Conservation (phyloP, 2,329 filamentous ascomycete species). For the Aureobasidium sp. region DNA sequence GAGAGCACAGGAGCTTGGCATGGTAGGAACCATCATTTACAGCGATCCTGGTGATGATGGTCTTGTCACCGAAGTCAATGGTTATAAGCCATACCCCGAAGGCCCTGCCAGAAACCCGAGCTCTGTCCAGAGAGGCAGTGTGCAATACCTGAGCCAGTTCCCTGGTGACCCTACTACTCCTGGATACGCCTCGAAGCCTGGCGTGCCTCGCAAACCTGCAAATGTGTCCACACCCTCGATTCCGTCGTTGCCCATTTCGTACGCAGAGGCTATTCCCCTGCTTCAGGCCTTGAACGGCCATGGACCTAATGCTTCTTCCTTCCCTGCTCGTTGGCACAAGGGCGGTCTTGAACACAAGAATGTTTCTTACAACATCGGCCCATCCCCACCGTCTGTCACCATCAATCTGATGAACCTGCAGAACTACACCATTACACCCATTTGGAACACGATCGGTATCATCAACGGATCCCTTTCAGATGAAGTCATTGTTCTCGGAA, state of each 20-base stretch:
- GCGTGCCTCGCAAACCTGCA: constrained; percentile 65
- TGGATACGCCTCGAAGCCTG: constrained; percentile 87
- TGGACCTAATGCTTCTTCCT: constrained; percentile 66
- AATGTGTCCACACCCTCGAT: constrained; percentile 69
- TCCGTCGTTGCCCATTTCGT: constrained; percentile 86
- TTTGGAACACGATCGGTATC: constrained; percentile 74
- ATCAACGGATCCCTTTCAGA: constrained; percentile 81
- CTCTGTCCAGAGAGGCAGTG: constrained; percentile 82
- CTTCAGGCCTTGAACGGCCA: constrained; percentile 86
- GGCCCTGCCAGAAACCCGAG: constrained; percentile 76
- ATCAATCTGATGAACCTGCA: constrained; percentile 43
- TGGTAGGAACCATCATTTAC: constrained; percentile 78
- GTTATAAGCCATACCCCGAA: constrained; percentile 68
- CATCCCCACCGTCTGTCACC: constrained; percentile 60
- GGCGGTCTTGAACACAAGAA: constrained; percentile 70
- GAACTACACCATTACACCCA: constrained; percentile 42
- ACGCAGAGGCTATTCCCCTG: constrained; percentile 74
- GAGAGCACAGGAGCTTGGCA: constrained; percentile 81
- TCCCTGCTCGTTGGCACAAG: constrained; percentile 65
- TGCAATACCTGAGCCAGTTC: constrained; percentile 51
- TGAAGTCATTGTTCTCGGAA: constrained; percentile 84
- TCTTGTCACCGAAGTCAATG: constrained; percentile 63
- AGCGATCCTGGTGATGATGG: constrained; percentile 86
- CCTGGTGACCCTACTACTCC: constrained; percentile 80
- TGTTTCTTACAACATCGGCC: constrained; percentile 77